Conservation (phyloP, 345 rosid genomes). For the Arabidopsis suecica region DNA sequence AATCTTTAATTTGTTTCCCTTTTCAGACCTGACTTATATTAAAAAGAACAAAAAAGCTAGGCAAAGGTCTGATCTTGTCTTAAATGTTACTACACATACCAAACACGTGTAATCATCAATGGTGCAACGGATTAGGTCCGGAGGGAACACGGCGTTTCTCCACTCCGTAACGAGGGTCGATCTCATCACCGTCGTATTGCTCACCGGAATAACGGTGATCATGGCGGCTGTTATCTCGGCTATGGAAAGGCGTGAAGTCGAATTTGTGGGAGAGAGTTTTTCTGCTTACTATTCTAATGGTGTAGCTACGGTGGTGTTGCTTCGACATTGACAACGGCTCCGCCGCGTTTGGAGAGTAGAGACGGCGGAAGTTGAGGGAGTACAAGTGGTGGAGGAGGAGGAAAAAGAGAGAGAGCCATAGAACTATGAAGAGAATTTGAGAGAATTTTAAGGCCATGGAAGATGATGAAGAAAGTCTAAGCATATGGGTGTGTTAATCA, state of each 20-base stretch:
- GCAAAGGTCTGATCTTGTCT: constrained; percentile 21
- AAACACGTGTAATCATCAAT: constrained; percentile 50
- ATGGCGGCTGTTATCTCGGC: constrained; percentile 31
- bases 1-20: background rate
- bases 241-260: constrained; percentile 69
- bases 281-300: constrained; percentile 44
- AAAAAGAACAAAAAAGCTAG: constrained; percentile 6
- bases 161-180: constrained; percentile 81
- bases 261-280: constrained; percentile 58
- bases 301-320: constrained; percentile 8
- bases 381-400: constrained; percentile 55
- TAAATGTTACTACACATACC: constrained; percentile 18
- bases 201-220: constrained; percentile 28
- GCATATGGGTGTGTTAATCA: constrained; percentile 12
- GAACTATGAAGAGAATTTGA: constrained; percentile 48
- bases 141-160: constrained; percentile 93
- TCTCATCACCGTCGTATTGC: constrained; percentile 48
- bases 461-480: constrained; percentile 30
- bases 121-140: constrained; percentile 94
- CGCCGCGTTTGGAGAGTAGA: constrained; percentile 24
- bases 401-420: constrained; percentile 63
- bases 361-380: constrained; percentile 45
- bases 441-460: constrained; percentile 61
- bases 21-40: background rate
- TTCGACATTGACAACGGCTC: constrained; percentile 21